These are phyloP conservation scores for Hymenoscyphus linearis DNA, from an alignment of 2,329 filamentous ascomycete genomes.

Conservation along the genomic window DNA sequence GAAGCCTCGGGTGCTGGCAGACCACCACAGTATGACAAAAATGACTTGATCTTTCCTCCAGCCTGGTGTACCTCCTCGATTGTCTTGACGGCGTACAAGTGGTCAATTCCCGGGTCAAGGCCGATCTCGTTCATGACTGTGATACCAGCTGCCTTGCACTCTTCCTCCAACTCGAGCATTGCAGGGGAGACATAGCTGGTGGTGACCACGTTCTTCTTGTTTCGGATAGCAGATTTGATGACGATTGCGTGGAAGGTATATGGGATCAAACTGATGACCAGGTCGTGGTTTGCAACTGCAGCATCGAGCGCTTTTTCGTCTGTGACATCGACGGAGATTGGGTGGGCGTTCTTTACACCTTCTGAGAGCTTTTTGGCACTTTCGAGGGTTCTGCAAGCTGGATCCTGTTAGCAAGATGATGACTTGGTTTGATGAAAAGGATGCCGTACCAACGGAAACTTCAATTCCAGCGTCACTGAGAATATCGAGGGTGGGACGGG, in stretches of 20 bases:
- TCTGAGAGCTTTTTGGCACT: slow-evolving; percentile 69
- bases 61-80: slow-evolving; percentile 83
- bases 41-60: slow-evolving; percentile 79
- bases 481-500: slow-evolving; percentile 53
- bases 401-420: background rate
- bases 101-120: slow-evolving; percentile 66
- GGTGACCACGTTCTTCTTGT: slow-evolving; percentile 95
- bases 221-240: slow-evolving; percentile 87
- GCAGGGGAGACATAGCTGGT: slow-evolving; percentile 89
- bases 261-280: slow-evolving; percentile 79
- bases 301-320: slow-evolving; percentile 72
- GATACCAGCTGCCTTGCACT: slow-evolving; percentile 84
- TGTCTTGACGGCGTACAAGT: slow-evolving; percentile 75
- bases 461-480: slow-evolving; percentile 51
- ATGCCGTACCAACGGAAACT: slow-evolving; percentile 48
- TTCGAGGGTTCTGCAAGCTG: slow-evolving; percentile 77
- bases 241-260: slow-evolving; percentile 86
- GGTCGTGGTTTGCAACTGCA: slow-evolving; percentile 71
- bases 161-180: slow-evolving; percentile 81
- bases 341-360: slow-evolving; percentile 65
- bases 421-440: background rate
- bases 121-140: slow-evolving; percentile 98
- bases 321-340: slow-evolving; percentile 81
- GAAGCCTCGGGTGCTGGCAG: slow-evolving; percentile 67
- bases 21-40: slow-evolving; percentile 82